phyloP scores from a whole-genome alignment of 345 rosid species.

The Populus pruinosa region DNA sequence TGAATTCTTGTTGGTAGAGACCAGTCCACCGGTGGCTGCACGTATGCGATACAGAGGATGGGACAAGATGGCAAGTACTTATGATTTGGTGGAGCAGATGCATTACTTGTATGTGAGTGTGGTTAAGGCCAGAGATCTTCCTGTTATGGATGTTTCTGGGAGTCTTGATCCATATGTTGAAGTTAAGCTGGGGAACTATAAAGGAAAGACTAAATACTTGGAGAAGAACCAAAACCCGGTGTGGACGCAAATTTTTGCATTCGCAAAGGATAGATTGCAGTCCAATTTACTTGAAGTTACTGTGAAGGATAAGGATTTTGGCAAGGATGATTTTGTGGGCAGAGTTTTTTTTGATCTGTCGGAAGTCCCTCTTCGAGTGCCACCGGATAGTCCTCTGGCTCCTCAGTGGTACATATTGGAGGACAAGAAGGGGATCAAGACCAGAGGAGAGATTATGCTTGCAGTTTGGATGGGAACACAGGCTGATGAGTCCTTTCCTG shows the following conservation, averaged over 20 bases:
- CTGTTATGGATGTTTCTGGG: slow-evolving; percentile 30
- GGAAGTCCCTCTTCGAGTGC: slow-evolving; percentile 28
- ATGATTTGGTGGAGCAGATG: slow-evolving; percentile 36
- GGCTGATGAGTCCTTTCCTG: slow-evolving; percentile 36
- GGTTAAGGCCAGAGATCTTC: slow-evolving; percentile 33
- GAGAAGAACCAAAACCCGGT: slow-evolving; percentile 29
- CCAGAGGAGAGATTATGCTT: slow-evolving; percentile 28
- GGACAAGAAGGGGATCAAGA: slow-evolving; percentile 18
- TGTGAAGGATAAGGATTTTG: slow-evolving; percentile 30
- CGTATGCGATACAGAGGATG: slow-evolving; percentile 35
- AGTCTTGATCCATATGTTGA: slow-evolving; percentile 36
- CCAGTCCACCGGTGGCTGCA: slow-evolving; percentile 43
- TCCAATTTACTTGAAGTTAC: slow-evolving; percentile 31
- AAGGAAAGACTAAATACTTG: slow-evolving; percentile 23
- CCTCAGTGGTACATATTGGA: slow-evolving; percentile 33
- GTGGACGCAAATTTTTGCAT: slow-evolving; percentile 29
- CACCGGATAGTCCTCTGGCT: slow-evolving; percentile 36
- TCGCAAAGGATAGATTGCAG: slow-evolving; percentile 30
- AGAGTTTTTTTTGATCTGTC: slow-evolving; percentile 13
- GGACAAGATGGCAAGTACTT: slow-evolving; percentile 23
- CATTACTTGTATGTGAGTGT: slow-evolving; percentile 28
- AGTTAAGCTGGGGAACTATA: slow-evolving; percentile 34
- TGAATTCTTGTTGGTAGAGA: slow-evolving; percentile 37
- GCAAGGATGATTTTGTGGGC: slow-evolving; percentile 37
- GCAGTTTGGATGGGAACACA: slow-evolving; percentile 38